Evolutionary conservation across 768 basidiomycete species (phyloP).

Genomic region (Hortiboletus flavorubellus): DNA sequence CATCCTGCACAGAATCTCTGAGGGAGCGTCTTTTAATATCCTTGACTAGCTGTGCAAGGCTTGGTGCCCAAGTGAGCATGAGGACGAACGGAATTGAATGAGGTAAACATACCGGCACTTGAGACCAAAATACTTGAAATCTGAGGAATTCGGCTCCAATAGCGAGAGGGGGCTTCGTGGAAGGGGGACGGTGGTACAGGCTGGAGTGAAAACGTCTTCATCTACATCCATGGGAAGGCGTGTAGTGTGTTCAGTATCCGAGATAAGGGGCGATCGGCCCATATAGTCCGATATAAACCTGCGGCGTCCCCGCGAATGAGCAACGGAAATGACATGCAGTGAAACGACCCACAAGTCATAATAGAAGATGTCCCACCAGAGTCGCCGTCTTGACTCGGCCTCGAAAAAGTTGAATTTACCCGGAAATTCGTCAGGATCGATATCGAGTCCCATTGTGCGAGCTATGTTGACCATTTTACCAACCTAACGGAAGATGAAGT

Average conservation of each 20-base stretch:
- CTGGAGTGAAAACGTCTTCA: conserved; percentile 48
- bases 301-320: conserved; percentile 14
- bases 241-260: conserved; percentile 52
- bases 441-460: conserved; percentile 57
- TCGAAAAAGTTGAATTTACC: conserved; percentile 48
- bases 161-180: conserved; percentile 29
- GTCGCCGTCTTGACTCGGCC: conserved; percentile 48
- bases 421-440: conserved; percentile 54
- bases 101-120: conserved; percentile 53
- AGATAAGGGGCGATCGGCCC: conserved; percentile 59
- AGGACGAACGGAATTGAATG: neutral
- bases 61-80: conserved; percentile 24
- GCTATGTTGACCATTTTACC: conserved; percentile 71
- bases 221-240: conserved; percentile 56
- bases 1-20: conserved; percentile 37
- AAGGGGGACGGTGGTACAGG: conserved; percentile 43
- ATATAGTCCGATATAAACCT: conserved; percentile 72
- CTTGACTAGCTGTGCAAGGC: conserved; percentile 63
- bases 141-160: conserved; percentile 30
- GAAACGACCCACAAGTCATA: conserved; percentile 66
- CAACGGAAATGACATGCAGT: neutral
- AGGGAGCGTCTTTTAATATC: conserved; percentile 51
- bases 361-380: conserved; percentile 81
- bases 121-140: conserved; percentile 48
- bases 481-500: conserved; percentile 36